Evolutionary conservation across 202 grass and related monocot species (phyloP).

Genomic region (Panicum virgatum): DNA sequence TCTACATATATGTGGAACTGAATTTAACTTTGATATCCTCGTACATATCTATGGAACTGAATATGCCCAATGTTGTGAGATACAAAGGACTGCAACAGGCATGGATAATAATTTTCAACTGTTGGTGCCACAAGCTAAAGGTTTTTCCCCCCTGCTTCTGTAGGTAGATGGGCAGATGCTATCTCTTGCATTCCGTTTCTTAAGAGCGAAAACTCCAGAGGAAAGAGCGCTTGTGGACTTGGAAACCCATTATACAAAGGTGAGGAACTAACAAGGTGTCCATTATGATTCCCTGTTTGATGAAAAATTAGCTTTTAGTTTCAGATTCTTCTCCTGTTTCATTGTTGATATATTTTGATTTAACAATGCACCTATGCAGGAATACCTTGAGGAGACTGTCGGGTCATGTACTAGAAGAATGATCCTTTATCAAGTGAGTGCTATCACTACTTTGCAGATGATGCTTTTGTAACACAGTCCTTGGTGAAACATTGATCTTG

Average conservation of each 20-base stretch:
- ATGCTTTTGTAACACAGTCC: neutral
- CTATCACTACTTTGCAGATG: neutral
- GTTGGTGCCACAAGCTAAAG: neutral
- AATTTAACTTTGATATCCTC: neutral
- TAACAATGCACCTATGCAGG: conserved; percentile 46
- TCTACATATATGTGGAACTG: neutral
- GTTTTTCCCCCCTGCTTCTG: neutral
- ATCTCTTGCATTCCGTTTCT: conserved; percentile 87
- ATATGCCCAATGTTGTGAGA: neutral
- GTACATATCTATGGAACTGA: neutral
- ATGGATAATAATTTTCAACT: neutral
- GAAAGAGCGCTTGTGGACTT: conserved; percentile 90
- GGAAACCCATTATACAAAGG: conserved; percentile 95
- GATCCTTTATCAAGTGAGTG: conserved; percentile 90
- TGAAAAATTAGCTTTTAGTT: neutral
- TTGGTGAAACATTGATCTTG: neutral
- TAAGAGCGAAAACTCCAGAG: conserved; percentile 83
- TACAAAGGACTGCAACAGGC: neutral
- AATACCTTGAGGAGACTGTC: conserved; percentile 87
- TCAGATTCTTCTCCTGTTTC: neutral
- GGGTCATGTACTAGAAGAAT: conserved; percentile 77
- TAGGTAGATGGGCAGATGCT: conserved; percentile 89
- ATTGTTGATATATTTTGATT: neutral
- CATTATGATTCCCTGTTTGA: neutral
- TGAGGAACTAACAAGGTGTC: conserved; percentile 17